Evolutionary conservation across 441 rosid species (phyloP), one percentile per base, ranked within the genome.

Genomic region (Bocquillonia castaneifolia): DNA sequence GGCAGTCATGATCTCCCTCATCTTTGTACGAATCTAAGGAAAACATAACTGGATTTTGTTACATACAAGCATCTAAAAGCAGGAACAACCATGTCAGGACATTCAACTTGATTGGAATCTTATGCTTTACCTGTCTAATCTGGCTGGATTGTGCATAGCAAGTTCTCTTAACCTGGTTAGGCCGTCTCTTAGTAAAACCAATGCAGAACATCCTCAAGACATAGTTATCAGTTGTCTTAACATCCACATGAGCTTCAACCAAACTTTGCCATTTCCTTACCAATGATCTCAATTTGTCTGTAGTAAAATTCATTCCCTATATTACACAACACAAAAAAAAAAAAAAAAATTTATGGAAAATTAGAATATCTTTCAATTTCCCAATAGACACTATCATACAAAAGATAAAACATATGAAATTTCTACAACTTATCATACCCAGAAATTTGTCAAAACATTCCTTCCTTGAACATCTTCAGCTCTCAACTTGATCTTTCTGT

Each of bases 141-240:
- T 92, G 97, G 76, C 96, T 92, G 79, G 97, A 77, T 34, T 88
- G 97, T 0, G 98, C 98, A 68, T 92, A 90, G 32, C 93, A 83
- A 32, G 97, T 90, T 80, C 97, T 87, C 87, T 92, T 90, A 51
- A 90, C 85, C 71, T 90, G 97, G 79, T 93, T 93, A n/a, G 90
- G 84, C 37, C 91, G 82, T 59, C 96, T 93, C 82, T 86, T 91
- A 17, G 96, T 91, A 83, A 93, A 93, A 10, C 81, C 96, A 50
- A 93, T 90, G 79, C 96, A 93, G 83, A 93, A 93, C 84, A 91
- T 48, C 75, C 97, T 87, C 81, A 90, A 67, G 8, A 94, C 91
- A 75, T 80, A 89, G 72, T 74, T 81, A 44, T 89, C 98, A 0
- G 94, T 89, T 5, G 98, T 91, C 76, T 93, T 93, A 63, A 89